phyloP scores from a whole-genome alignment of 805 yeast species.

The Candida alai region DNA sequence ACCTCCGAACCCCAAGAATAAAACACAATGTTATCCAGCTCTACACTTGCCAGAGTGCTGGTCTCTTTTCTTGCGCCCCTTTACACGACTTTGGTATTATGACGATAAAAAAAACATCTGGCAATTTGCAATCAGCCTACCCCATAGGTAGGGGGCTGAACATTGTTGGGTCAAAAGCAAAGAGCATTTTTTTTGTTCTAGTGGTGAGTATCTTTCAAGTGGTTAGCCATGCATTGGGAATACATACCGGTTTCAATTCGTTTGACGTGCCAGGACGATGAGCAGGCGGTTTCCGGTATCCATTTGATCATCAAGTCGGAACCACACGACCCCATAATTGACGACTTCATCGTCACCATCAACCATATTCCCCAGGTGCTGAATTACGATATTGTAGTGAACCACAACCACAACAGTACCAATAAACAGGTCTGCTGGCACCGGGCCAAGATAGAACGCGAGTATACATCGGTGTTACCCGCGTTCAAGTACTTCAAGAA shows the following conservation, averaged over 20 bases:
- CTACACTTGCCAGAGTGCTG: no score
- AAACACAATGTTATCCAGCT: no score
- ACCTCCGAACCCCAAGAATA: no score
- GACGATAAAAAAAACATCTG: no score
- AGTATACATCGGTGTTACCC: conserved; percentile 1
- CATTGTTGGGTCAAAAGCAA: no score
- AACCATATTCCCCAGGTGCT: conserved; percentile 9
- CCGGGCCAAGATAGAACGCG: not conserved
- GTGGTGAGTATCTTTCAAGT: no score
- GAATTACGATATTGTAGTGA: conserved; percentile 5
- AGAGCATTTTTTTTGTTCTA: no score
- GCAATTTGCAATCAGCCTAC: no score
- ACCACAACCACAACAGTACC: conserved; percentile 1
- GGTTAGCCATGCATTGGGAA: conserved; percentile 13
- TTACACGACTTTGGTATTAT: no score
- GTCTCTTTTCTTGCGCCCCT: no score
- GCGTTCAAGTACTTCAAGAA: conserved; percentile 12
- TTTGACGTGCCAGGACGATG: conserved; percentile 11
- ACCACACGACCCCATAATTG: conserved; percentile 4
- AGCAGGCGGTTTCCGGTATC: conserved; percentile 18
- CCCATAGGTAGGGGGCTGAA: no score
- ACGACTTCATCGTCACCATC: conserved; percentile 11
- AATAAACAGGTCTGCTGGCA: conserved; percentile 11
- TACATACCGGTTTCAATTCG: conserved; percentile 18
- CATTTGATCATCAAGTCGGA: conserved; percentile 11